These are phyloP conservation scores for Asclepias syriaca DNA, from an alignment of 257 asterid genomes.

Conservation along the genomic window DNA sequence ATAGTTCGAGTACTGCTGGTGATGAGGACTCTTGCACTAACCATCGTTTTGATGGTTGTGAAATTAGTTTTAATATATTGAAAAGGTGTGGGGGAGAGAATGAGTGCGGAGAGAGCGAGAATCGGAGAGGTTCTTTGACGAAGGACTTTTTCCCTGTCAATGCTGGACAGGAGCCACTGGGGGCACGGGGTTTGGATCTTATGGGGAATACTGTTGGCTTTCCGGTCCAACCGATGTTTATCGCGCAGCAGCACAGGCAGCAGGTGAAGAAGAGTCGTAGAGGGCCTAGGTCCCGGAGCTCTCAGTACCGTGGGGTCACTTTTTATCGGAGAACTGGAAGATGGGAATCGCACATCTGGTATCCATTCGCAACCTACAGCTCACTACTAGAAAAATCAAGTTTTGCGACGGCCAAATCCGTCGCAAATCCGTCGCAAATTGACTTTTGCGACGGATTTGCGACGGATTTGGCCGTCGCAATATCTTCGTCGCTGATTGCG, in stretches of 20 bases:
- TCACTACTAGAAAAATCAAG: too few species aligned
- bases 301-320: slow-evolving; percentile 98
- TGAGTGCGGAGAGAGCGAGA: slow-evolving; percentile 41
- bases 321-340: slow-evolving; percentile 95
- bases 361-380: background rate
- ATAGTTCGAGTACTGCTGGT: slow-evolving; percentile 63
- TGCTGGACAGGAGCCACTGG: slow-evolving; percentile 18
- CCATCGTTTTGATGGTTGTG: slow-evolving; percentile 28
- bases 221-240: slow-evolving; percentile 34
- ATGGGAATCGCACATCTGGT: slow-evolving; percentile 99
- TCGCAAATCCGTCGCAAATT: too few species aligned
- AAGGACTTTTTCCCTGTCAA: slow-evolving; percentile 59
- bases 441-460: too few species aligned
- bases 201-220: slow-evolving; percentile 31
- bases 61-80: slow-evolving; percentile 47
- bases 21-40: slow-evolving; percentile 63
- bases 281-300: slow-evolving; percentile 96
- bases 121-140: slow-evolving; percentile 36
- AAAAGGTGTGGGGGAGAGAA: slow-evolving; percentile 29
- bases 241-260: slow-evolving; percentile 48
- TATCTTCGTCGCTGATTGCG: too few species aligned
- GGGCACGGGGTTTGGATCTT: slow-evolving; percentile 43
- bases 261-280: slow-evolving; percentile 81
- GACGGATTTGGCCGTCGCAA: too few species aligned
- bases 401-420: too few species aligned